Evolutionary conservation across 2,329 filamentous ascomycete species (phyloP).

Genomic region (Huntiella moniliformis): DNA sequence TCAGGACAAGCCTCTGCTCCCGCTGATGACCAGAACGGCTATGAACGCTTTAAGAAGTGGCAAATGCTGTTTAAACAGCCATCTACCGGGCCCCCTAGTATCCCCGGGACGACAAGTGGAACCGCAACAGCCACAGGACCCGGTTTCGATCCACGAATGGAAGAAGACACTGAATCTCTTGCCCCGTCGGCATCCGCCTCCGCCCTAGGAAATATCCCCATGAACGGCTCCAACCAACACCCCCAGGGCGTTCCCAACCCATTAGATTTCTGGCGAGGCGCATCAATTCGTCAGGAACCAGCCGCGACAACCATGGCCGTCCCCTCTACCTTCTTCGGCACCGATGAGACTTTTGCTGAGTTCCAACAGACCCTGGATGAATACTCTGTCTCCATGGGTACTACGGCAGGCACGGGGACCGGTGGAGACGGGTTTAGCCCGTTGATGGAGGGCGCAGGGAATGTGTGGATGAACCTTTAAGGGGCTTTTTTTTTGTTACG

Average conservation of each 20-base stretch:
- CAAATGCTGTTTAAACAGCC: constrained; percentile 25
- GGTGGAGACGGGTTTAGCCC: background rate
- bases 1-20: constrained; percentile 19
- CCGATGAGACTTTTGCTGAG: constrained; percentile 21
- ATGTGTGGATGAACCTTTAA: constrained; percentile 10
- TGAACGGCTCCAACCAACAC: background rate
- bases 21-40: constrained; percentile 20
- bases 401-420: background rate
- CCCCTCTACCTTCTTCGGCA: constrained; percentile 20
- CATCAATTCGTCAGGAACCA: constrained; percentile 13
- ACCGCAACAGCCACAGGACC: background rate
- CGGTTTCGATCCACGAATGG: constrained; percentile 8
- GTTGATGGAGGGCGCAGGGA: constrained; percentile 1
- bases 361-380: constrained; percentile 23
- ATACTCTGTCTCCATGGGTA: constrained; percentile 15
- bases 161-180: constrained; percentile 6
- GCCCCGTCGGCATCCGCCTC: constrained; percentile 6
- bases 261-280: constrained; percentile 9
- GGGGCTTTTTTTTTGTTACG: background rate
- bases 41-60: constrained; percentile 32
- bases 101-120: background rate
- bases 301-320: constrained; percentile 16
- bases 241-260: constrained; percentile 7
- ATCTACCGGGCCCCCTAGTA: constrained; percentile 2
- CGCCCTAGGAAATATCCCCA: background rate